phyloP scores from a whole-genome alignment of 768 basidiomycete species.

The Termitomyces sp. region DNA sequence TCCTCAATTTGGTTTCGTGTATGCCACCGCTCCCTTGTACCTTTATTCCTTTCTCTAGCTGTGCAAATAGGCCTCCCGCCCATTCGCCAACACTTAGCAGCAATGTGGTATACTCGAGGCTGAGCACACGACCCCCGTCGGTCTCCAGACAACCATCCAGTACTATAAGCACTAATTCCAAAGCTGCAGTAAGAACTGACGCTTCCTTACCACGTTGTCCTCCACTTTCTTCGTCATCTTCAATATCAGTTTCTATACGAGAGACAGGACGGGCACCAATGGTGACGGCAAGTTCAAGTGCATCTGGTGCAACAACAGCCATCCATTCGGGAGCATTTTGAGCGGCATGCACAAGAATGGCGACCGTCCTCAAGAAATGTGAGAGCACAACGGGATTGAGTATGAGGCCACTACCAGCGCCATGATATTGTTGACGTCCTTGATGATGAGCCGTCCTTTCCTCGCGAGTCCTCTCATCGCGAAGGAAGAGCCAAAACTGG shows the following conservation, averaged over 20 bases:
- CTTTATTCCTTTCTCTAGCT: constrained; percentile 59
- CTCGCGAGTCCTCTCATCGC: constrained; percentile 77
- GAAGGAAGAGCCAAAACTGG: constrained; percentile 92
- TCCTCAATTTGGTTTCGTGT: constrained; percentile 55
- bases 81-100: constrained; percentile 76
- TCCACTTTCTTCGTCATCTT: constrained; percentile 27
- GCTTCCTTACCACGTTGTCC: constrained; percentile 52
- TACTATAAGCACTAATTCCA: constrained; percentile 75
- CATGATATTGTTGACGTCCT: constrained; percentile 53
- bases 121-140: constrained; percentile 71
- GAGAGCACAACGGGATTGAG: constrained; percentile 74
- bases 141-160: constrained; percentile 71
- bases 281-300: constrained; percentile 78
- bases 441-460: constrained; percentile 57
- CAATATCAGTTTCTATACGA: constrained; percentile 29
- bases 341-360: constrained; percentile 78
- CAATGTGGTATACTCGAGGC: constrained; percentile 70
- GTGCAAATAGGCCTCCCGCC: constrained; percentile 63
- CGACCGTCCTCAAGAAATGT: constrained; percentile 70
- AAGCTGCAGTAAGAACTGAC: constrained; percentile 63
- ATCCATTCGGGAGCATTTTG: constrained; percentile 80
- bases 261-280: constrained; percentile 66
- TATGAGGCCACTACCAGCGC: constrained; percentile 78
- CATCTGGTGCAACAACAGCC: constrained; percentile 73
- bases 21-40: constrained; percentile 62